phyloP scores from a whole-genome alignment of 805 yeast species.

The Nakazawaea anatomiae region DNA sequence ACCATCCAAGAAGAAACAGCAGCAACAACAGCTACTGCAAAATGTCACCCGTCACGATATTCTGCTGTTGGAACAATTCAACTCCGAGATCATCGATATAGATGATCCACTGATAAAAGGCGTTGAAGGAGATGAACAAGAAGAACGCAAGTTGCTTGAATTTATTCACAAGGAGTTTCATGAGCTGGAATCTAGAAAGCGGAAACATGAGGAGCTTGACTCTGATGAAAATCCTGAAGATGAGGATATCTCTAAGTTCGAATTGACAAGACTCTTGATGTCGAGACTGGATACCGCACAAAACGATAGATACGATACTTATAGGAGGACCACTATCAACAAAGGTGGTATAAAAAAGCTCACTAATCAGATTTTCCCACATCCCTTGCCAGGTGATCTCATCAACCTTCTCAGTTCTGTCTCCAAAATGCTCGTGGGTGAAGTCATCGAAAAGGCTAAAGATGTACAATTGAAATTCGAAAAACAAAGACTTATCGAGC shows the following conservation, averaged over 20 bases:
- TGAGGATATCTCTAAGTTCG: constrained; percentile 42
- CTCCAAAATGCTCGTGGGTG: constrained; percentile 87
- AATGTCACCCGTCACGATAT: background rate
- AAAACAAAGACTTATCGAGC: constrained; percentile 33
- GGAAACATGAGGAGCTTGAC: constrained; percentile 4
- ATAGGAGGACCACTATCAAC: constrained; percentile 69
- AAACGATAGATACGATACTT: constrained; percentile 81
- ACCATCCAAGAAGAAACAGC: background rate
- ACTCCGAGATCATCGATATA: background rate
- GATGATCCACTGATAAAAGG: constrained; percentile 7
- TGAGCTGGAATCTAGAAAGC: constrained; percentile 2
- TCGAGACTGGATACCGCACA: constrained; percentile 76
- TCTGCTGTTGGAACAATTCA: constrained; percentile 3
- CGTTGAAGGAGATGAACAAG: constrained; percentile 7
- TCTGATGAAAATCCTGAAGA: constrained; percentile 17
- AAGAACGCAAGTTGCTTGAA: constrained; percentile 1
- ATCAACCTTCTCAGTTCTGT: constrained; percentile 81
- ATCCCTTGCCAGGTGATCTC: constrained; percentile 71
- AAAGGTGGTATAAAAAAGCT: constrained; percentile 74
- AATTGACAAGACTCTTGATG: constrained; percentile 55
- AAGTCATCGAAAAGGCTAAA: constrained; percentile 75
- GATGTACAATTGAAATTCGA: constrained; percentile 57
- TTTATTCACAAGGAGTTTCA: constrained; percentile 7
- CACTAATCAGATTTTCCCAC: constrained; percentile 74
- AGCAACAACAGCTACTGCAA: background rate